Base-by-base conservation (phyloP, 2,329 filamentous ascomycete species). In the Colletotrichum sp. region DNA sequence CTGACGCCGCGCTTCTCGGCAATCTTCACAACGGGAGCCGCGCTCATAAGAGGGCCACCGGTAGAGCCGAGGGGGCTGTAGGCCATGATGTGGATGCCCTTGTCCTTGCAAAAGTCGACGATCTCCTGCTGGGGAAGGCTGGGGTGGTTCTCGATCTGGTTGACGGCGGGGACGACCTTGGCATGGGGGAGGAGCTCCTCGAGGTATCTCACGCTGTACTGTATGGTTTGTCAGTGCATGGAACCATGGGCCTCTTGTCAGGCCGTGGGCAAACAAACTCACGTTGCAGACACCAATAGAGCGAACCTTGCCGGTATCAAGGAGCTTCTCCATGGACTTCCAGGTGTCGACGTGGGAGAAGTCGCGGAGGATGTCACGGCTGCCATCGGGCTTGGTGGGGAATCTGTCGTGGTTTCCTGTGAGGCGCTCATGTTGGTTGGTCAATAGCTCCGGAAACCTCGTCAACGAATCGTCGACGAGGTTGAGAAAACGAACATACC, bases 271-370 rank as follows among this genome's bases (percentile, higher is more conserved):
- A 36, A n/a, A 27, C 34, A 71, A 6, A 78, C 84, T n/a, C 76
- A 88, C 87, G 82, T 92, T 92, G 84, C 86, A 89, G 62, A 92
- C 90, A 65, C 90, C 90, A 65, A 92, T 86, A 48, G 85, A 87
- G 81, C 84, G 86, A 74, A 87, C 84, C 84, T 92, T 93, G 78
- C 92, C 92, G 0, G 90, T 89, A 8, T 84, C 84, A 8, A 93
- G 86, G 7, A 95, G 86, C 77, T 88, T 89, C 87, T 95, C 94
- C 89, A 95, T 93, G 83, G 90, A 90, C 86, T 93, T 93, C 94
- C 94, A 97, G 66, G 94, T 95, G 75, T 94, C 89, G 78, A 94
- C 86, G 83, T 96, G 94, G 79, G 92, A 92, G 88, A 93, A 93
- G 78, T 87, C 88, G 80, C 85, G 89, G 81, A 94, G 88, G 70